These are phyloP conservation scores for Cicer chorassanicum DNA, from an alignment of 306 rosid genomes.

Conservation along the genomic window DNA sequence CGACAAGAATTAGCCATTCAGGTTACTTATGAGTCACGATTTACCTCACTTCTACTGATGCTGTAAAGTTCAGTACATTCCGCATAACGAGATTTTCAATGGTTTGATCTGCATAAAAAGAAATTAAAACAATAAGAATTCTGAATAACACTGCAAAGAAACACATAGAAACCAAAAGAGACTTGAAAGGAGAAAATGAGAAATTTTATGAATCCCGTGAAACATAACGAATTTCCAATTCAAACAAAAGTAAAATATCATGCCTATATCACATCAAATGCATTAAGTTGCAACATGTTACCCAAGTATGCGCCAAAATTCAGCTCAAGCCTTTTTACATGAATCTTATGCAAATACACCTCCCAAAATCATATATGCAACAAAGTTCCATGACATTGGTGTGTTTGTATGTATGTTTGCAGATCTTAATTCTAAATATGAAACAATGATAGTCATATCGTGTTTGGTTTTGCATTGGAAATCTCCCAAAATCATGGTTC, in stretches of 20 bases:
- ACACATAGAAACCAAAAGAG: not conserved
- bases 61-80: slow-evolving; percentile 75
- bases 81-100: slow-evolving; percentile 71
- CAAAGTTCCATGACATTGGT: slow-evolving; percentile 7
- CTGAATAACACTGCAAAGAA: slow-evolving; percentile 27
- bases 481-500: not conserved
- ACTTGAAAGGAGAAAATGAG: slow-evolving; percentile 20
- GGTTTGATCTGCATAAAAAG: slow-evolving; percentile 69
- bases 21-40: slow-evolving; percentile 41
- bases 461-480: not conserved
- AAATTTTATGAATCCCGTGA: slow-evolving; percentile 23
- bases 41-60: slow-evolving; percentile 90
- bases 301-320: slow-evolving; percentile 27
- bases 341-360: slow-evolving; percentile 31
- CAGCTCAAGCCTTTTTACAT: slow-evolving; percentile 25
- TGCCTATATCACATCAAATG: slow-evolving; percentile 15
- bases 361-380: slow-evolving; percentile 19
- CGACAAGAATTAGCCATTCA: slow-evolving; percentile 46
- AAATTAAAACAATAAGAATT: not conserved
- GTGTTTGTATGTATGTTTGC: slow-evolving; percentile 20
- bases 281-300: slow-evolving; percentile 6
- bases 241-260: slow-evolving; percentile 26
- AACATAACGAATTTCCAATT: slow-evolving; percentile 25
- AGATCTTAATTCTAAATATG: slow-evolving; percentile 19
- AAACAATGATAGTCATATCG: not conserved